Base-by-base conservation (phyloP, 495 filamentous ascomycete genomes). In the Daldinia grandis region DNA sequence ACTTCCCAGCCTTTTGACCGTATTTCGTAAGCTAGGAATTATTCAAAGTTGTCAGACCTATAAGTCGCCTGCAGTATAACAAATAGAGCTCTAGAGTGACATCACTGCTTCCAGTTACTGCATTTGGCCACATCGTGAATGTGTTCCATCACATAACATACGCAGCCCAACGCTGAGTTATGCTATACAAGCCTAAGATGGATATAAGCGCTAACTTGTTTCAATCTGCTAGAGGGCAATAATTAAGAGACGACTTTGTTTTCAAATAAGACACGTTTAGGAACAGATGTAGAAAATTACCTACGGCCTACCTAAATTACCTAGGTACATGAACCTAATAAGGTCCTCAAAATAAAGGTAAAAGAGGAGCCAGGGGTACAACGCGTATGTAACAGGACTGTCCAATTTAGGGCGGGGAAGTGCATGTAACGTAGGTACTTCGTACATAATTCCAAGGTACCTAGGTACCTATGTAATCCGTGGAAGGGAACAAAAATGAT, bases 331-430 rank as follows among this genome's bases (percentile, higher is more conserved):
- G 33, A 57, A 37, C 33, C 33, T n/a, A 47, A 50, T 49, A 61
- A 49, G 33, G 58, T 49, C 5, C 4, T 4, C 24, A 21, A 47
- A 47, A 17, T 47, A 47, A 47, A 47, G 17, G 8, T 19, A 47
- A 57, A 56, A 62, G 44, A 53, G 17, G n/a, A 56, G 44, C 53
- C 42, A 65, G 42, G 53, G 62, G 62, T 65, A 21, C 14, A 51
- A 40, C 15, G 25, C 21, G 8, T 38, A 37, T 15, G 8, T 38
- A 37, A 31, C 54, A 38, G 33, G 4, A 38, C 30, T 25, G 21
- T 37, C 30, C 17, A 37, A 37, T 38, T 19, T 37, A 62, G 50
- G 58, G 67, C 67, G 60, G 60, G 66, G 67, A 59, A 69, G 60
- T 69, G 42, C 42, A 24, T 47, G 42, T 47, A 19, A 47, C 12